phyloP scores from a whole-genome alignment of 176 grass and related monocot genomes.

The Carex scoparia region DNA sequence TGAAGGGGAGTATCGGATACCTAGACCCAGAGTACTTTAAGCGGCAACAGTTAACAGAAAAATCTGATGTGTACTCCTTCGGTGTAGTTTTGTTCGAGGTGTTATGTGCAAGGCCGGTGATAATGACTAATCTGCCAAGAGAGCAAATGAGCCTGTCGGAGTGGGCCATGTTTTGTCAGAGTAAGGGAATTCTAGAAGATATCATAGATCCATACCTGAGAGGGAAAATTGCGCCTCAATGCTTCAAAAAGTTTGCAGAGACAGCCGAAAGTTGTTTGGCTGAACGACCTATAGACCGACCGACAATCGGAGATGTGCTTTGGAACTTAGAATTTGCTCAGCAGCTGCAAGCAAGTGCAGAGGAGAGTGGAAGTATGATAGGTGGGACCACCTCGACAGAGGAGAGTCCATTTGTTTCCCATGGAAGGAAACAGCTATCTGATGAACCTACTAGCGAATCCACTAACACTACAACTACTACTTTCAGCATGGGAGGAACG shows the following conservation, averaged over 20 bases:
- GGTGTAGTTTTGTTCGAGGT: conserved; percentile 71
- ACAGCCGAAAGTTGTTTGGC: conserved; percentile 55
- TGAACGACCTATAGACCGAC: conserved; percentile 43
- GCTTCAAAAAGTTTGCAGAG: conserved; percentile 56
- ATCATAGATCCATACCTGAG: conserved; percentile 51
- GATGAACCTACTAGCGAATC: conserved; percentile 31
- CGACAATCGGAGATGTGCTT: conserved; percentile 61
- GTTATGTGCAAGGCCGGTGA: conserved; percentile 45
- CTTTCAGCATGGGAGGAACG: conserved; percentile 32
- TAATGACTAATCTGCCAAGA: conserved; percentile 33
- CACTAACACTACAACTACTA: conserved; percentile 35
- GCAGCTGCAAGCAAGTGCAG: conserved; percentile 54
- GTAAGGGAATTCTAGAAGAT: conserved; percentile 48
- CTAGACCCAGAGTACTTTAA: conserved; percentile 75
- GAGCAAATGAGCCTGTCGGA: conserved; percentile 67
- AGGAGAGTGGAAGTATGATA: conserved; percentile 31
- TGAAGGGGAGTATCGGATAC: conserved; percentile 76
- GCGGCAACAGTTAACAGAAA: conserved; percentile 53
- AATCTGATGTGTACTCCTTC: conserved; percentile 81
- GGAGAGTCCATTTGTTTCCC: neutral
- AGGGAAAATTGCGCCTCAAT: conserved; percentile 49
- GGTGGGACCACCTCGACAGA: conserved; percentile 24
- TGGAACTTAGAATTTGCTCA: conserved; percentile 73
- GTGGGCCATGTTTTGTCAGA: conserved; percentile 59
- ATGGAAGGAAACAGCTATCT: conserved; percentile 3